These are phyloP conservation scores for Afroboletus lepidellus DNA, from an alignment of 1,284 basidiomycete genomes.

Conservation along the genomic window DNA sequence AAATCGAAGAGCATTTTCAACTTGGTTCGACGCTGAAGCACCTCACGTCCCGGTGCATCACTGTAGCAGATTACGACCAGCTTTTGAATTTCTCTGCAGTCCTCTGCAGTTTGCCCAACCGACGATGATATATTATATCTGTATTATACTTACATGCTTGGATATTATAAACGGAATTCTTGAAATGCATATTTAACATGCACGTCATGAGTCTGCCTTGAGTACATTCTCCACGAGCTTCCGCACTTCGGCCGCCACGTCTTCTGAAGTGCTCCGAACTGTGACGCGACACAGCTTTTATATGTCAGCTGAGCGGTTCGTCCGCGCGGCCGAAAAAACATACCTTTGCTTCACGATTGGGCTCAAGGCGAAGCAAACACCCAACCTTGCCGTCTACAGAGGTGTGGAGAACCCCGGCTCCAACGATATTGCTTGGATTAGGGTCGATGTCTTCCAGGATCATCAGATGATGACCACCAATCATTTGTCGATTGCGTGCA, in stretches of 20 bases:
- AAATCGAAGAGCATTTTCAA: conserved; percentile 31
- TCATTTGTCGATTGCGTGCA: conserved; percentile 68
- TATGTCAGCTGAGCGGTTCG: conserved; percentile 2
- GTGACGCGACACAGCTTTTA: conserved; percentile 88
- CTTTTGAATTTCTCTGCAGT: background rate
- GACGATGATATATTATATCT: conserved; percentile 28
- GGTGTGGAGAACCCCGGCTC: conserved; percentile 91
- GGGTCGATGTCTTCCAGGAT: conserved; percentile 82
- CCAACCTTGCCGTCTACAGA: conserved; percentile 89
- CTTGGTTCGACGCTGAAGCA: conserved; percentile 31
- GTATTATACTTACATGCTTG: conserved; percentile 24
- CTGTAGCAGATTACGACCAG: background rate
- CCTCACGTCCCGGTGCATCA: background rate
- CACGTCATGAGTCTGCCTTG: conserved; percentile 30
- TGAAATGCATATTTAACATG: too few species aligned
- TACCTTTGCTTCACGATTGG: conserved; percentile 93
- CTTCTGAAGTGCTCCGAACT: conserved; percentile 92
- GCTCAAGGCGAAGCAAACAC: conserved; percentile 89
- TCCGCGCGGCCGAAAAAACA: conserved; percentile 14
- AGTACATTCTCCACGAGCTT: conserved; percentile 62
- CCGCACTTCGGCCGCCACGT: conserved; percentile 82
- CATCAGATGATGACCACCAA: conserved; percentile 76
- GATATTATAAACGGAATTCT: conserved; percentile 10
- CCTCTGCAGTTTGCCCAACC: conserved; percentile 6
- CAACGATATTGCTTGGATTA: conserved; percentile 86